These are phyloP conservation scores for Hypomyces perniciosus DNA, from an alignment of 2,329 filamentous ascomycete genomes.

Conservation along the genomic window DNA sequence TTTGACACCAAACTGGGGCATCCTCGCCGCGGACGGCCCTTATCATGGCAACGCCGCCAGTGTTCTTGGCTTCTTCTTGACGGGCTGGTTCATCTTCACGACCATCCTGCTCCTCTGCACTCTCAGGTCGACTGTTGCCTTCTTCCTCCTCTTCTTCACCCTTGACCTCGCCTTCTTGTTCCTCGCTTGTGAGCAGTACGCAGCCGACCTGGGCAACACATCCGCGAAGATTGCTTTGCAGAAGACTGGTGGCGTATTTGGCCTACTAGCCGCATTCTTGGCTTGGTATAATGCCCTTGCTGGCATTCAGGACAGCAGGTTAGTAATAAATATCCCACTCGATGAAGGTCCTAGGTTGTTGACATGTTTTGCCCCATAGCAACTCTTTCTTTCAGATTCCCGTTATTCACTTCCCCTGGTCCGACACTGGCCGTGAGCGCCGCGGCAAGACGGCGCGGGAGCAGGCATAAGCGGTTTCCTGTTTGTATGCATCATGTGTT, in stretches of 20 bases:
- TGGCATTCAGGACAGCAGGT: slow-evolving; percentile 69
- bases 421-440: slow-evolving; percentile 62
- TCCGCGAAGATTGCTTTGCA: slow-evolving; percentile 45
- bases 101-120: slow-evolving; percentile 68
- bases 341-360: not conserved
- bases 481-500: not conserved
- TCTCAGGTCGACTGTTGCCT: slow-evolving; percentile 69
- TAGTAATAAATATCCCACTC: slow-evolving; percentile 22
- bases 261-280: slow-evolving; percentile 72
- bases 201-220: slow-evolving; percentile 44
- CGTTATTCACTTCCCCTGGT: slow-evolving; percentile 94
- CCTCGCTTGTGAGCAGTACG: slow-evolving; percentile 59
- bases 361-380: slow-evolving; percentile 40
- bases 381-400: slow-evolving; percentile 87
- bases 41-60: slow-evolving; percentile 44
- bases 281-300: slow-evolving; percentile 86
- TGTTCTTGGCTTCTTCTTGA: slow-evolving; percentile 68
- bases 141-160: slow-evolving; percentile 71
- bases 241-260: slow-evolving; percentile 71
- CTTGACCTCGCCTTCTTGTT: slow-evolving; percentile 72
- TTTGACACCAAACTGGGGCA: slow-evolving; percentile 60
- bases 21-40: slow-evolving; percentile 40
- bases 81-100: slow-evolving; percentile 82
- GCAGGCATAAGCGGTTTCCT: slow-evolving; percentile 12
- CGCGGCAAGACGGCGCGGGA: slow-evolving; percentile 40